Evolutionary conservation across 768 basidiomycete species (phyloP).

Genomic region (Coprinopsis cinerea): DNA sequence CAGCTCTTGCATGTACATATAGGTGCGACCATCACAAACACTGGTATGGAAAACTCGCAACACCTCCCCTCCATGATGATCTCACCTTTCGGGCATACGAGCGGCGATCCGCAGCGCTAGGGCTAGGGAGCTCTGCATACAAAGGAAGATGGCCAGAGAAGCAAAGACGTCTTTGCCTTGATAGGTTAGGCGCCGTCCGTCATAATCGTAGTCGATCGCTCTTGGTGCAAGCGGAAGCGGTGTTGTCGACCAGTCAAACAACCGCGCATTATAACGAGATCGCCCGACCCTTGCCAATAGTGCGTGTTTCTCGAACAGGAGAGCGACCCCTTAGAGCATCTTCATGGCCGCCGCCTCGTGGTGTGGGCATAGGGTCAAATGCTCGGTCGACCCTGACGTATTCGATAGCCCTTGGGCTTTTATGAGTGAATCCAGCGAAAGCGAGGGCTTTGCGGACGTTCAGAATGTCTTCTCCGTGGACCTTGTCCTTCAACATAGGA

Average conservation of each 20-base stretch:
- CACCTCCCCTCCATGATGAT: no score
- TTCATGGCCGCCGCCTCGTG: slow-evolving; percentile 35
- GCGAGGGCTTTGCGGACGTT: slow-evolving; percentile 88
- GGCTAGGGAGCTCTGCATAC: no score
- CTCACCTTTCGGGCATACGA: no score
- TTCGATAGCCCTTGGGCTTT: slow-evolving; percentile 74
- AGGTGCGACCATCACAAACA: no score
- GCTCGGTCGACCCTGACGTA: slow-evolving; percentile 72
- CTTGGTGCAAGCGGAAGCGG: no score
- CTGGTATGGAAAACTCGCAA: no score
- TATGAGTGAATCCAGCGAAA: slow-evolving; percentile 89
- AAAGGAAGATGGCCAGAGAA: no score
- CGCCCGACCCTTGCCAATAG: slow-evolving; percentile 68
- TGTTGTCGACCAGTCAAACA: background rate
- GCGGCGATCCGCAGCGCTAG: no score
- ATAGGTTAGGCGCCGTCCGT: no score
- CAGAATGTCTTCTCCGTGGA: slow-evolving; percentile 82
- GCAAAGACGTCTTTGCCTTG: no score
- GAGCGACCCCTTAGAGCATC: slow-evolving; percentile 59
- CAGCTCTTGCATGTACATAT: no score
- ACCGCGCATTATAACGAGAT: slow-evolving; percentile 74
- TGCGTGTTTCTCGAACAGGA: slow-evolving; percentile 53
- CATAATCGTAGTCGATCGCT: no score
- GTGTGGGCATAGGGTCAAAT: slow-evolving; percentile 53
- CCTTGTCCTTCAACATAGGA: slow-evolving; percentile 78